Base-by-base conservation (phyloP, 163 green algal species). In the Scenedesmus sp. region DNA sequence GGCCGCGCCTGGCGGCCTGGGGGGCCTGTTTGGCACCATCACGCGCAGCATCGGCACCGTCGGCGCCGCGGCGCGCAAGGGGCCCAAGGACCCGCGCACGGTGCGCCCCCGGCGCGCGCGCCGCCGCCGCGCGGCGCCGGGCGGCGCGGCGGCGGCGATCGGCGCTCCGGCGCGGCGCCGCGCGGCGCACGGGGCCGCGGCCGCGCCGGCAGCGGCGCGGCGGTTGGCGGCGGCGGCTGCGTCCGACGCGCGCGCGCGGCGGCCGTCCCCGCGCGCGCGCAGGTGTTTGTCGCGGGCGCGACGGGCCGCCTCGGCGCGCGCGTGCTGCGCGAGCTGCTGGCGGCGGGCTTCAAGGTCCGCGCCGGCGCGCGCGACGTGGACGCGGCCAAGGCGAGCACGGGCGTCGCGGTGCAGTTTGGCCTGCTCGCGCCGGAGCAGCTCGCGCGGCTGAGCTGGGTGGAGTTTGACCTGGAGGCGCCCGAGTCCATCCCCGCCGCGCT, bases 231-330 rank as follows among this genome's bases (percentile, higher is more conserved):
- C n/a, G n/a, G n/a, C n/a, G n/a, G n/a, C n/a, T n/a, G n/a, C n/a
- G n/a, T n/a, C n/a, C n/a, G n/a, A n/a, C n/a, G n/a, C n/a, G n/a
- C n/a, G n/a, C n/a, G n/a, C n/a, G n/a, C n/a, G n/a, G 39, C 39
- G 39, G 39, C 7, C 39, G 39, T 47, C 7, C 39, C 39, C 39
- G 6, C 7, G 7, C n/a, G n/a, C 39, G 39, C 50, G 50, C 60
- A 81, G 73, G 91, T 98, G 44, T 97, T 98, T 81, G 91, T 98
- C 15, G 93, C 93, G 17, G 94, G 94, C 2, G 83, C 91, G 7
- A 97, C 91, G 5, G 94, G 94, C 20, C 82, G 91, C 28, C 76
- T 93, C 33, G 94, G 94, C 44, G 83, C 87, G 3, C 91, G 91
- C 44, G 83, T 96, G 9, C 90, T 97, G 33, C 87, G 87, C 63